These are phyloP conservation scores for Corylus heterophylla DNA, from an alignment of 306 rosid genomes.

Conservation along the genomic window DNA sequence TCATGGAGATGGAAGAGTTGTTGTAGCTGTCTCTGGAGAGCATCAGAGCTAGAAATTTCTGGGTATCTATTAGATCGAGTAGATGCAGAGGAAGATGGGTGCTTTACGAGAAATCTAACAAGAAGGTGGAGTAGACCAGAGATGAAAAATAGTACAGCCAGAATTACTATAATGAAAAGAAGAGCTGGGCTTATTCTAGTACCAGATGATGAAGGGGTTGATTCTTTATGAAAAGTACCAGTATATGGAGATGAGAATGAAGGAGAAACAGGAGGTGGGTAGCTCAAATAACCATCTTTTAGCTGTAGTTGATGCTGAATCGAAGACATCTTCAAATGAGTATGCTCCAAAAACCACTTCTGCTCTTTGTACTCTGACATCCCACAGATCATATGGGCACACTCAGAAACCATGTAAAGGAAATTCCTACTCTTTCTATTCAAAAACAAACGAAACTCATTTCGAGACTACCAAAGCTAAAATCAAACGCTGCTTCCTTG, in stretches of 20 bases:
- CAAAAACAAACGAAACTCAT: slow-evolving; percentile 43
- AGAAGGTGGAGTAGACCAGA: slow-evolving; percentile 95
- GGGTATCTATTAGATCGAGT: slow-evolving; percentile 62
- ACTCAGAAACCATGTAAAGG: slow-evolving; percentile 16
- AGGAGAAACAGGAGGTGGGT: slow-evolving; percentile 62
- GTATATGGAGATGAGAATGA: slow-evolving; percentile 45
- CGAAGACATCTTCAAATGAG: slow-evolving; percentile 81
- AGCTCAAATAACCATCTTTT: slow-evolving; percentile 72
- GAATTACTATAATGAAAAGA: slow-evolving; percentile 86
- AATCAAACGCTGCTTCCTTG: slow-evolving; percentile 2
- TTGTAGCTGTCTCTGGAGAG: slow-evolving; percentile 91
- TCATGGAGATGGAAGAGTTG: slow-evolving; percentile 97
- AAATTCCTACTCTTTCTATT: slow-evolving; percentile 23
- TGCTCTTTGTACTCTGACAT: slow-evolving; percentile 43
- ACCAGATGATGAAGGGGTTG: slow-evolving; percentile 60
- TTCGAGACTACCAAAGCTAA: slow-evolving; percentile 26
- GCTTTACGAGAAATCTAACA: slow-evolving; percentile 86
- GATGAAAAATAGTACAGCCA: slow-evolving; percentile 87
- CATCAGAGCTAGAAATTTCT: slow-evolving; percentile 79
- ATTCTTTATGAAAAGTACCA: slow-evolving; percentile 43
- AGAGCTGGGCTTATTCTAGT: slow-evolving; percentile 90
- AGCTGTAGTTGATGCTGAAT: slow-evolving; percentile 57
- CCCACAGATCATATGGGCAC: slow-evolving; percentile 40
- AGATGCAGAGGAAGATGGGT: slow-evolving; percentile 68
- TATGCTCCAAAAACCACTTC: slow-evolving; percentile 48